phyloP scores from a whole-genome alignment of 2,329 filamentous ascomycete genomes.

The Biscogniauxia mediterranea region DNA sequence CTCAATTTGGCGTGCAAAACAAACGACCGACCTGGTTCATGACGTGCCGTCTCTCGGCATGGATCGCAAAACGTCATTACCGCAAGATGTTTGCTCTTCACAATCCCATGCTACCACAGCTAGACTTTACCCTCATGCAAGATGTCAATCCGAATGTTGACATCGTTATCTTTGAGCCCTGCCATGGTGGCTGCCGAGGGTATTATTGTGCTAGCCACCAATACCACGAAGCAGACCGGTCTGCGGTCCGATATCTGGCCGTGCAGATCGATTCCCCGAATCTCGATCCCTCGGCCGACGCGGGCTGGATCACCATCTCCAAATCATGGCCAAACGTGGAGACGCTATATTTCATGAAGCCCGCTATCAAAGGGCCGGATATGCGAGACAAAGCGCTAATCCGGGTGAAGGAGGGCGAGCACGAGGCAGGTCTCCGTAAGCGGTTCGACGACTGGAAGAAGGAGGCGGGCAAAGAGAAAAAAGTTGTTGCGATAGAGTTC shows the following conservation, averaged over 20 bases:
- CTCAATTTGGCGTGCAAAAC: conserved; percentile 23
- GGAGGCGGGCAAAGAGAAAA: conserved; percentile 14
- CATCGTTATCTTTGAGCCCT: conserved; percentile 32
- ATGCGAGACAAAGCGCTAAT: conserved; percentile 29
- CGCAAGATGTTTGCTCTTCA: conserved; percentile 23
- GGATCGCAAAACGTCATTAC: conserved; percentile 23
- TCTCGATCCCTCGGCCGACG: conserved; percentile 14
- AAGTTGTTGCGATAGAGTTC: conserved; percentile 27
- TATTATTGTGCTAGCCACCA: conserved; percentile 29
- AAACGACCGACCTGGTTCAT: conserved; percentile 28
- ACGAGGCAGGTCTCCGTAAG: conserved; percentile 22
- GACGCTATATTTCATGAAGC: conserved; percentile 30
- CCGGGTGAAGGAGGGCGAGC: conserved; percentile 20
- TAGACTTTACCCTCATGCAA: conserved; percentile 14
- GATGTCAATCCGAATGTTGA: conserved; percentile 24
- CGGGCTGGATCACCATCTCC: conserved; percentile 30
- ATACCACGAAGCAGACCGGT: conserved; percentile 27
- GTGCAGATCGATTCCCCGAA: conserved; percentile 29
- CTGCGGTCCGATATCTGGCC: conserved; percentile 23
- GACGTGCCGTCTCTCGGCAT: conserved; percentile 18
- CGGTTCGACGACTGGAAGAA: conserved; percentile 33
- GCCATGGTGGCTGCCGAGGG: conserved; percentile 29
- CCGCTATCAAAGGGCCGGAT: conserved; percentile 25
- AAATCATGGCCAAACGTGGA: conserved; percentile 30
- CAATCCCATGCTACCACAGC: background rate